Base-by-base conservation (phyloP, 352 stramenopile genomes). In the Phytopythium vexans region DNA sequence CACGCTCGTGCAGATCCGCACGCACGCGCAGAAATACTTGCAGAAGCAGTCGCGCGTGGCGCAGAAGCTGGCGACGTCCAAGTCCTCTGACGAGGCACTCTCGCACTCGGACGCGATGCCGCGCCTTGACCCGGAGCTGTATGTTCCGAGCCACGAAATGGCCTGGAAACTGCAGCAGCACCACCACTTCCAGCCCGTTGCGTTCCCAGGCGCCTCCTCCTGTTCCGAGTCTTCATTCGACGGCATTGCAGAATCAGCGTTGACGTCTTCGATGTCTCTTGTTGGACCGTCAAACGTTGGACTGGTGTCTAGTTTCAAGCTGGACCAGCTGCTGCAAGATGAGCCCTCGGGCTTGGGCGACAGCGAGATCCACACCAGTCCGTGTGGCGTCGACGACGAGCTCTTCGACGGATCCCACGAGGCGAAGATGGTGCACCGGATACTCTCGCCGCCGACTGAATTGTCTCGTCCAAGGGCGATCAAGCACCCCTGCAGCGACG, bases 21-120 rank as follows among this genome's bases (percentile, higher is more conserved):
- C 88, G 3, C 96, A 99, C 55, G 96, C 96, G 0, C 96, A 99
- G 73, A 99, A 99, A 58, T 98, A 98, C 64, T 64, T 96, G 15
- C 87, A 94, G 55, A 96, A 95, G 66, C 82, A 93, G 51, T 79
- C 60, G 49, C 88, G 82, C 31, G 66, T 66, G 14, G 66, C 77
- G 0, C 60, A 84, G 44, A 86, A 88, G 41, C 47, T 53, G 10
- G 47, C 47, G 21, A 27, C 21, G 21, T 27, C 21, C 21, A 27
- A 27, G 21, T 27, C 21, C 21, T 27, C 21, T 27, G 21, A 27
- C 21, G 21, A 27, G 21, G 21, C 21, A 2, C 21, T 27, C 21
- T 27, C 21, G 21, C 21, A 27, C 21, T 1, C 21, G 21, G 21
- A 27, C 2, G 21, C 21, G 21, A 27, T 27, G 21, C 21, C 21